Percentiles rank a stretch among this genome's conserved stretches.
phyloP scores from a whole-genome alignment of 108 stramenopile genomes.

The Parietichytrium sp. region DNA sequence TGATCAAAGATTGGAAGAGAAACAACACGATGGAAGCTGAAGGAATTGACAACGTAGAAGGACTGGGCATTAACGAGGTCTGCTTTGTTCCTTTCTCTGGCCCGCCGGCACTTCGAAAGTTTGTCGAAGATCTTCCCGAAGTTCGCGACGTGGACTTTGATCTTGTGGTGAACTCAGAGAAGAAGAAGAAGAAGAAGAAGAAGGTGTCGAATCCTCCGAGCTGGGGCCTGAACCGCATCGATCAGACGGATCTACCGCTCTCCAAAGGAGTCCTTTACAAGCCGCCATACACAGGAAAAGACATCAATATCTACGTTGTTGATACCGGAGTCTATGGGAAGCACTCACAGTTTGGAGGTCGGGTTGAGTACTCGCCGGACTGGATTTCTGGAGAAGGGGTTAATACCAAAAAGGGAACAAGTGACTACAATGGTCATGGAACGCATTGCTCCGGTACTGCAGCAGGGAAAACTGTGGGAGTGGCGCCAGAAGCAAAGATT shows the following conservation, averaged over 20 bases:
- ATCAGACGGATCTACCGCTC: slow-evolving; percentile 7
- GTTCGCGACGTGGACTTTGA: background rate
- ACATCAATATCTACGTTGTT: background rate
- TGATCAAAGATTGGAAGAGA: background rate
- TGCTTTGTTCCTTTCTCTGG: background rate
- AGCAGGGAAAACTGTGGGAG: background rate
- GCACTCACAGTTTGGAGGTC: background rate
- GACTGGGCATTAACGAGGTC: background rate
- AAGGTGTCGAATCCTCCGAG: background rate
- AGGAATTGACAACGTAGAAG: background rate
- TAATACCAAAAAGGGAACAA: no score
- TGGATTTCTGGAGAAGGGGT: background rate
- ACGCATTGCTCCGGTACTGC: slow-evolving; percentile 43
- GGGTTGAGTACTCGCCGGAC: no score
- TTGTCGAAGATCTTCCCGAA: background rate
- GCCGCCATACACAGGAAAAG: background rate
- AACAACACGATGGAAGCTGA: background rate
- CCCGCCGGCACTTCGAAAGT: background rate
- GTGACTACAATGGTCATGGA: slow-evolving; percentile 38
- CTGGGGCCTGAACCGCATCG: slow-evolving; percentile 36
- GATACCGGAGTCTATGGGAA: background rate
- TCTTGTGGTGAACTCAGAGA: background rate
- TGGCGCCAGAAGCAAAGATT: background rate
- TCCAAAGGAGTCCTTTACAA: background rate
- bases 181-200: no score